Evolutionary conservation across 768 basidiomycete species (phyloP).

Genomic region (Glaciozyma antarctica): DNA sequence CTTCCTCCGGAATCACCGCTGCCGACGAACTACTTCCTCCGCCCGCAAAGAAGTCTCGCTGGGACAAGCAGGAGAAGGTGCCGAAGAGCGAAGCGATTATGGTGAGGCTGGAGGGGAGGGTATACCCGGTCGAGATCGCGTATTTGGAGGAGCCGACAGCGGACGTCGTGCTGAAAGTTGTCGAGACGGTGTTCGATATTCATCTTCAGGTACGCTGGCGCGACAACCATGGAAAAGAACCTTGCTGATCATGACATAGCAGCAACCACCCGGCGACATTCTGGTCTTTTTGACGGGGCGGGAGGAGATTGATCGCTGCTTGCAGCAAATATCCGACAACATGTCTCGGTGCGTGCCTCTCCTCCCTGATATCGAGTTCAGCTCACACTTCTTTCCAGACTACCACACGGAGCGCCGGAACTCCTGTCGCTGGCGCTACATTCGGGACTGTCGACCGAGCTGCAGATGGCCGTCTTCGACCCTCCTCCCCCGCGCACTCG

Average conservation of each 20-base stretch:
- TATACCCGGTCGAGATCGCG: slow-evolving; percentile 89
- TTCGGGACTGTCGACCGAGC: slow-evolving; percentile 76
- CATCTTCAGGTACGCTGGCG: slow-evolving; percentile 58
- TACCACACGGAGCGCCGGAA: slow-evolving; percentile 46
- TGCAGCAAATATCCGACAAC: slow-evolving; percentile 70
- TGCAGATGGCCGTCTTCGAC: slow-evolving; percentile 79
- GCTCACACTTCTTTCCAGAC: slow-evolving; percentile 41
- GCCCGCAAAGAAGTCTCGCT: background rate
- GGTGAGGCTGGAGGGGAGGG: slow-evolving; percentile 81
- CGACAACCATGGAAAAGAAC: background rate
- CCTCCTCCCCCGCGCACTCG: slow-evolving; percentile 62
- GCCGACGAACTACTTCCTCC: slow-evolving; percentile 1
- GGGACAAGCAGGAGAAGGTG: slow-evolving; percentile 6
- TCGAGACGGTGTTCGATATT: slow-evolving; percentile 62
- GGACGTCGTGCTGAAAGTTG: slow-evolving; percentile 74
- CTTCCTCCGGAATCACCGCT: slow-evolving; percentile 2
- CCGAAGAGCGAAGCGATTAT: slow-evolving; percentile 55
- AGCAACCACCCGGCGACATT: slow-evolving; percentile 81
- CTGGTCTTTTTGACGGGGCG: slow-evolving; percentile 89
- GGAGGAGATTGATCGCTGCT: slow-evolving; percentile 86
- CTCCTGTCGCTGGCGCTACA: slow-evolving; percentile 69
- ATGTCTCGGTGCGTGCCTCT: slow-evolving; percentile 40
- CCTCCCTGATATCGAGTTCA: slow-evolving; percentile 50
- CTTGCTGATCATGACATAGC: slow-evolving; percentile 9
- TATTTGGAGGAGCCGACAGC: slow-evolving; percentile 67